phyloP scores from a whole-genome alignment of 164 flowering plant species.

The Taxillus chinensis region DNA sequence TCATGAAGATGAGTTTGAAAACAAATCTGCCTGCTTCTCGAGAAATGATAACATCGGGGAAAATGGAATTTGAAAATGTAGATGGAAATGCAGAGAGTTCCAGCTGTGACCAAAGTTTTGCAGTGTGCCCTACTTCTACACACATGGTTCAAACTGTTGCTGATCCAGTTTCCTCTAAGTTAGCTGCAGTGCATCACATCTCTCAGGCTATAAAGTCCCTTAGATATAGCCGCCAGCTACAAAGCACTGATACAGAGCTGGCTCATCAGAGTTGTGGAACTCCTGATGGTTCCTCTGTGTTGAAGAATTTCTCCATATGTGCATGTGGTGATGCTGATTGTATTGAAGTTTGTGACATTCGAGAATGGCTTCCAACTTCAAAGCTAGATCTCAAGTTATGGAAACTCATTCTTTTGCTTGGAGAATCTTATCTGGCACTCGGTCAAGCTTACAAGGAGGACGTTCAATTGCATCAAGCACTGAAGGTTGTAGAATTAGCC shows the following conservation, averaged over 20 bases:
- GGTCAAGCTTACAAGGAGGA: conserved; percentile 85
- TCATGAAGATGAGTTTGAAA: conserved; percentile 19
- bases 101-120: conserved; percentile 18
- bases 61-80: conserved; percentile 11
- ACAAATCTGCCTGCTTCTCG: conserved; percentile 18
- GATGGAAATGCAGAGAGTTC: conserved; percentile 11
- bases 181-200: conserved; percentile 95
- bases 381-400: conserved; percentile 83
- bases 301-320: conserved; percentile 48
- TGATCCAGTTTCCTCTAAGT: conserved; percentile 76
- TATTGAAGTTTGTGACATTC: conserved; percentile 92
- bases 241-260: conserved; percentile 33
- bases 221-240: conserved; percentile 78
- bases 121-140: conserved; percentile 22
- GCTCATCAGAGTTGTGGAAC: conserved; percentile 21
- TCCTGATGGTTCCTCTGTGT: conserved; percentile 23
- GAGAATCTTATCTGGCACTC: conserved; percentile 96
- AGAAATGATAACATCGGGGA: conserved; percentile 14
- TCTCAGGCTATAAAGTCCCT: conserved; percentile 95
- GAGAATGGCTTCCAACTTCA: conserved; percentile 85
- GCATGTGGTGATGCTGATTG: conserved; percentile 94
- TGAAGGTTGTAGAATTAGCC: conserved; percentile 75
- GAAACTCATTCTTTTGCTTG: conserved; percentile 92
- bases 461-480: conserved; percentile 63
- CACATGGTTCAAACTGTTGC: conserved; percentile 38